Conservation (phyloP, 2,329 filamentous ascomycete genomes). For the Aspergillus floridensis region DNA sequence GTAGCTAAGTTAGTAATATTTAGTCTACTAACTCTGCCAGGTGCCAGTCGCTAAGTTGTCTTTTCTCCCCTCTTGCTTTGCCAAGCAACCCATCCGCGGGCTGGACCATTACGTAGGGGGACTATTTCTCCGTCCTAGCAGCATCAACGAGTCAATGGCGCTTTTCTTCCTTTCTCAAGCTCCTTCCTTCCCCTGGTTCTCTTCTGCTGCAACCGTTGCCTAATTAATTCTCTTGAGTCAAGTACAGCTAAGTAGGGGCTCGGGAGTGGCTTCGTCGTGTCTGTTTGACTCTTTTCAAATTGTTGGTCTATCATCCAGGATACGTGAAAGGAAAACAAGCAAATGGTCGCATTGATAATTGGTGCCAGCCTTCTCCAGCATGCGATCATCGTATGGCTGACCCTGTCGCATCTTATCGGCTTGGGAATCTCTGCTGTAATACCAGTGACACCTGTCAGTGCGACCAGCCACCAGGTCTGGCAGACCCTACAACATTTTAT, state of each 20-base stretch:
- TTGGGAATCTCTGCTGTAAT: background rate
- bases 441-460: constrained; percentile 6
- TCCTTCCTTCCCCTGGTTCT: background rate
- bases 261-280: background rate
- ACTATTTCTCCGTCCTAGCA: constrained; percentile 10
- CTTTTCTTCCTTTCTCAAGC: no score
- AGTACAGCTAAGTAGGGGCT: no score
- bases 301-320: background rate
- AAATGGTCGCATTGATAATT: no score
- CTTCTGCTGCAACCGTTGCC: background rate
- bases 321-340: no score
- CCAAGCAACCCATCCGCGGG: constrained; percentile 1
- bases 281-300: background rate
- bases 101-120: constrained; percentile 17
- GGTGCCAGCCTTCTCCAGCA: background rate
- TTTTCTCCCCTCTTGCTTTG: background rate
- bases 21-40: background rate
- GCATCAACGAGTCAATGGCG: constrained; percentile 10
- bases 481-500: background rate
- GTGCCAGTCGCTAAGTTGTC: no score
- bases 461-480: background rate
- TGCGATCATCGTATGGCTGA: background rate
- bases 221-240: no score
- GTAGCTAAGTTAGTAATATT: no score
- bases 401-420: background rate